These are phyloP conservation scores for carrot (Daucus carota) DNA, from an alignment of 129 eudicot species.

Conservation along the genomic window DNA sequence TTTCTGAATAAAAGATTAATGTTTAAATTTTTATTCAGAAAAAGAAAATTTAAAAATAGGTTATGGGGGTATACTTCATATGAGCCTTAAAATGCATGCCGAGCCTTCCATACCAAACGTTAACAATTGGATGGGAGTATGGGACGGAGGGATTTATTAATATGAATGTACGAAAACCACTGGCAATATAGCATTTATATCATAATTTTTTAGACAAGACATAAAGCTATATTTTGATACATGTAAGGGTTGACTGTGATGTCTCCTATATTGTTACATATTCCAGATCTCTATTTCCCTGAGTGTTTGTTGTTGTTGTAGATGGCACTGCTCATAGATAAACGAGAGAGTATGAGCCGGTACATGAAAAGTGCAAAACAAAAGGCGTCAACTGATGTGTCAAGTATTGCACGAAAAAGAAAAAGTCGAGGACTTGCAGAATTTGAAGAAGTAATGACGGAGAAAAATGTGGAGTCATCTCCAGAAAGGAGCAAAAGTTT, in stretches of 20 bases:
- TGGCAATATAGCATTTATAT: background rate
- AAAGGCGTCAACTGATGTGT: conserved; percentile 13
- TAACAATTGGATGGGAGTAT: too few relatives aligned
- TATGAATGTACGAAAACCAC: background rate
- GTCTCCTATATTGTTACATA: background rate
- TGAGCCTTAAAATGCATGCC: too few relatives aligned
- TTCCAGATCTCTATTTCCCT: background rate
- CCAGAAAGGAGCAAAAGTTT: background rate
- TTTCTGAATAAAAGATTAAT: too few relatives aligned
- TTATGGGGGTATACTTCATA: too few relatives aligned
- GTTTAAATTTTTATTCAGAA: too few relatives aligned
- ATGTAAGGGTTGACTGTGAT: background rate
- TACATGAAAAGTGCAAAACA: conserved; percentile 18
- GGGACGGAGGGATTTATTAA: too few relatives aligned
- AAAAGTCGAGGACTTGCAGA: conserved; percentile 14
- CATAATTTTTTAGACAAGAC: background rate
- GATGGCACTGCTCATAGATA: conserved; percentile 36
- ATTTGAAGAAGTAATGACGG: conserved; percentile 20
- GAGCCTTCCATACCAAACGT: too few relatives aligned
- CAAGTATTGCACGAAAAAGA: conserved; percentile 28
- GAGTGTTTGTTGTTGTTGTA: background rate
- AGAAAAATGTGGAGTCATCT: background rate
- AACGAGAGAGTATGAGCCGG: conserved; percentile 24
- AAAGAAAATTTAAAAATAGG: too few relatives aligned
- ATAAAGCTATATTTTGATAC: background rate